Evolutionary conservation across 495 filamentous ascomycete species (phyloP), one percentile per base, ranked within the genome.

Genomic region (Penicillium canariense): DNA sequence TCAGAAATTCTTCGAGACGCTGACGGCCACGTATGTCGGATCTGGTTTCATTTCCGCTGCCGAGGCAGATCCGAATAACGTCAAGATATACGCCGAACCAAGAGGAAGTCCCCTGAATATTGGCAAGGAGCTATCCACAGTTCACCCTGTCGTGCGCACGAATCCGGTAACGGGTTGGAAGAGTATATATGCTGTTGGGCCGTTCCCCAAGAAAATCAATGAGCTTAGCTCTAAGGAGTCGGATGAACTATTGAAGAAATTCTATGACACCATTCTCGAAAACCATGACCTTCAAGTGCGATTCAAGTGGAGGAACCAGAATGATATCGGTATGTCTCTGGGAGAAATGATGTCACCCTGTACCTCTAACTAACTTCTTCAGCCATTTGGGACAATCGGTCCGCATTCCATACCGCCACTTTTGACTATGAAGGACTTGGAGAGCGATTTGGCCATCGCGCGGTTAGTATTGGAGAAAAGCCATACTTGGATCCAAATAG

Each of bases 81-180:
- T 83, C 62, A 55, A 73, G 47, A 55, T 89, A 28, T 82, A 81
- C 61, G 65, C 77, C 3, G 75, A 68, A 26, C 35, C 65, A 12
- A 79, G 87, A 4, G 87, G 87, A 6, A 71, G 76, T 0, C 87
- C 87, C 0, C 76, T 83, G 49, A 92, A 92, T 59, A 58, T 75
- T 2, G 89, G 86, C 17, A 71, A 71, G 4, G 69, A 77, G 4
- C 68, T 92, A 18, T 78, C 68, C 8, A 81, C 87, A 3, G 70
- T 84, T 2, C 89, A 91, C 66, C 86, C 87, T 1, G 80, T 91
- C 6, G 69, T 91, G 6, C 81, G 89, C 14, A 91, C 88, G 3
- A 89, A 92, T 63, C 88, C 71, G 2, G 84, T 91, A 0, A 90
- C 88, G 0, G 88, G 88, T 2, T 91, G 88, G 87, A 89, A 89